Evolutionary conservation across 2,329 filamentous ascomycete genomes (phyloP), one percentile per base, ranked within the genome.

Genomic region (Zymoseptoria pseudotritici): DNA sequence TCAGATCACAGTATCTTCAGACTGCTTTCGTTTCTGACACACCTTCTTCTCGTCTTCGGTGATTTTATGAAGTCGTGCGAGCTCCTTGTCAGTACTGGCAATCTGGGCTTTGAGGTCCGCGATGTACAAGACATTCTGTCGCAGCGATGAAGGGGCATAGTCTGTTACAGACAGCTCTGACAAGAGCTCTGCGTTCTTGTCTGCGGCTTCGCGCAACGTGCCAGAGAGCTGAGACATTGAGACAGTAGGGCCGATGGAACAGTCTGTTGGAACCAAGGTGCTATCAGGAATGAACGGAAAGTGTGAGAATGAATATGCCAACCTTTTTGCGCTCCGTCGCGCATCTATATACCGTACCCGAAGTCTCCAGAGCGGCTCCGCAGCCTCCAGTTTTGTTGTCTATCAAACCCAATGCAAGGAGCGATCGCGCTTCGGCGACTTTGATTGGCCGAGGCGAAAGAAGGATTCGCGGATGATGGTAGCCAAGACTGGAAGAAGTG

Each of bases 101-200:
- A 80, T 72, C 56, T 82, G 74, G 7, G 63, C 64, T 24, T 80
- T 70, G 8, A 84, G 75, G 58, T 82, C 77, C 4, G 65, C 62
- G 31, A 84, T 73, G 62, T 80, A 78, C 29, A 70, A 70, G 22
- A 69, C 70, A 52, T 82, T 80, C 54, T 82, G 74, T 55, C 76
- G 67, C 2, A 83, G 72, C 8, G 76, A 74, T 0, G 78, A 74
- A 1, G 70, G 64, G 0, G 81, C 80, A 65, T 82, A 76, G 63
- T 82, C 78, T 1, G 80, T 82, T 55, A 80, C 71, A 20, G 76
- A 70, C 24, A 85, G 75, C 11, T 76, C 76, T 36, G 70, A 63
- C 7, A 83, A 74, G 2, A 84, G 75, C 46, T 78, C 63, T 42
- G 53, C 53, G 54, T 73, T 73, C 31, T 64, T 64, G 21, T 62